Conservation (phyloP, 768 basidiomycete genomes). For the Rickenella mellea region DNA sequence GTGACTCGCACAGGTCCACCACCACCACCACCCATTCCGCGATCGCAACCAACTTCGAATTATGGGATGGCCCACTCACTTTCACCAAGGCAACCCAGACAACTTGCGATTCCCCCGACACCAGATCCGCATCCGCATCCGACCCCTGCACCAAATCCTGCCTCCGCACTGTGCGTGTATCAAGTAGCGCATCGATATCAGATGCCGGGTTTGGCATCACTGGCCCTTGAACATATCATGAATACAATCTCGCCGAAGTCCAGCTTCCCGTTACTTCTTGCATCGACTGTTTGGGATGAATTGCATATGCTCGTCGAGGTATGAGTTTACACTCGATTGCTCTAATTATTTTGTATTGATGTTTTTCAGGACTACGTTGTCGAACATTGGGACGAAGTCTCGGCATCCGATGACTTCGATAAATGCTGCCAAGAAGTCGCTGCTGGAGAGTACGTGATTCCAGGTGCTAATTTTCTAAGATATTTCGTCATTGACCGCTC, state of each 20-base stretch:
- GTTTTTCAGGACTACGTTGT: constrained; percentile 57
- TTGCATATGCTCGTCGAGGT: constrained; percentile 54
- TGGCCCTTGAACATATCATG: constrained; percentile 70
- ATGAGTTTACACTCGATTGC: constrained; percentile 13
- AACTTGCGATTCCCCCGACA: no score
- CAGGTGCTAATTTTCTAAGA: constrained; percentile 1
- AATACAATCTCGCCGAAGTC: constrained; percentile 54
- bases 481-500: constrained; percentile 2
- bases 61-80: no score
- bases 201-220: constrained; percentile 52
- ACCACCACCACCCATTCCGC: no score
- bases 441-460: constrained; percentile 52
- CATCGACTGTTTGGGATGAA: constrained; percentile 60
- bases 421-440: constrained; percentile 63
- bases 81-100: no score
- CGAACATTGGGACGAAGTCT: constrained; percentile 67
- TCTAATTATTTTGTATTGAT: constrained; percentile 7
- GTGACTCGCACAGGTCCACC: no score
- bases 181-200: constrained; percentile 69
- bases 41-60: no score
- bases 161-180: constrained; percentile 67
- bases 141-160: constrained; percentile 47
- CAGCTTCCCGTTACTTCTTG: constrained; percentile 61
- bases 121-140: constrained; percentile 70
- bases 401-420: constrained; percentile 54